These are phyloP conservation scores for Aspergillus vadensis DNA, from an alignment of 2,329 filamentous ascomycete genomes.

Conservation along the genomic window DNA sequence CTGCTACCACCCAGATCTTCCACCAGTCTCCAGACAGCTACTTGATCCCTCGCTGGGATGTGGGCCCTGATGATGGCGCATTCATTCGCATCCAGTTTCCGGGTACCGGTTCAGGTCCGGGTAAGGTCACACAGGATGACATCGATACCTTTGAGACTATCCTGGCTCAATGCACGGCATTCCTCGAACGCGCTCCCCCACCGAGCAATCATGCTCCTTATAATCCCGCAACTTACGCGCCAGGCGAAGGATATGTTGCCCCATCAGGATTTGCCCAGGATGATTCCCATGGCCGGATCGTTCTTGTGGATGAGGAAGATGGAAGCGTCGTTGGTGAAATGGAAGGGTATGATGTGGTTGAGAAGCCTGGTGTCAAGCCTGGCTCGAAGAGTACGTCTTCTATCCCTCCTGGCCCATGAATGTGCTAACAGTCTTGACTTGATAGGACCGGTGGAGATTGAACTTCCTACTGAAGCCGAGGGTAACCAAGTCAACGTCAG, in stretches of 20 bases:
- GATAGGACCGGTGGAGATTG: slow-evolving; percentile 52
- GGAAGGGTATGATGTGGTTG: slow-evolving; percentile 77
- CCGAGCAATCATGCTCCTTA: slow-evolving; percentile 58
- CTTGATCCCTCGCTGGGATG: slow-evolving; percentile 91
- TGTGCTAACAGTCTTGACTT: slow-evolving; percentile 14
- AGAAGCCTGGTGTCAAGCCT: slow-evolving; percentile 72
- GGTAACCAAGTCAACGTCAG: slow-evolving; percentile 51
- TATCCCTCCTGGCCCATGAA: neutral
- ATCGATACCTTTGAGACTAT: slow-evolving; percentile 97
- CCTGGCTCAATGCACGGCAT: slow-evolving; percentile 94
- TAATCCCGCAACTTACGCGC: slow-evolving; percentile 77
- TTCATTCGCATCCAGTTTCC: slow-evolving; percentile 96
- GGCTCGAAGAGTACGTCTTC: slow-evolving; percentile 80
- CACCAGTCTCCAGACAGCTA: slow-evolving; percentile 92
- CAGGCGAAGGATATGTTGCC: slow-evolving; percentile 74
- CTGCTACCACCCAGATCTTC: slow-evolving; percentile 95
- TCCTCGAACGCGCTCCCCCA: slow-evolving; percentile 79
- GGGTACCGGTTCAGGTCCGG: slow-evolving; percentile 63
- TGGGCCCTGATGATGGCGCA: slow-evolving; percentile 82
- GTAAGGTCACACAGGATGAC: slow-evolving; percentile 78
- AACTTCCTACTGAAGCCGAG: slow-evolving; percentile 49
- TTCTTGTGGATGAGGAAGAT: slow-evolving; percentile 93
- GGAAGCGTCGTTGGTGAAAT: slow-evolving; percentile 93
- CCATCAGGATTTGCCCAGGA: slow-evolving; percentile 32
- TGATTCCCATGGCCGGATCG: slow-evolving; percentile 71